These are phyloP conservation scores for Gyrodon lividus DNA, from an alignment of 768 basidiomycete species.

Conservation along the genomic window DNA sequence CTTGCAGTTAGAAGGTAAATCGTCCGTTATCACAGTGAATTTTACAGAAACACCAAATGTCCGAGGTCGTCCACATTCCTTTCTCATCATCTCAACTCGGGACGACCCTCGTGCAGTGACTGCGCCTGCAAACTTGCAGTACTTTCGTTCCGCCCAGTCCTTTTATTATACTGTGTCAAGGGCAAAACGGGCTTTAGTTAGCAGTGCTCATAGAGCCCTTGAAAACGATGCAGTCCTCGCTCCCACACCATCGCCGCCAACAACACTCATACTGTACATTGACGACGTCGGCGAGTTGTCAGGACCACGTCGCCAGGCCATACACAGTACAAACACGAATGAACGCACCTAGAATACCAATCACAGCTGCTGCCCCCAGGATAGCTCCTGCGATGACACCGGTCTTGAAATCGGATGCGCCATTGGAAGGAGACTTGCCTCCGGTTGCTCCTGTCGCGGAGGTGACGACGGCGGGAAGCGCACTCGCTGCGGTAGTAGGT, in stretches of 20 bases:
- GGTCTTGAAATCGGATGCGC: neutral
- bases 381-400: neutral
- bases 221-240: neutral
- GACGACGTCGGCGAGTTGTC: neutral
- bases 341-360: constrained; percentile 5
- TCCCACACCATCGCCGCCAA: neutral
- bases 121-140: neutral
- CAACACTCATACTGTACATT: neutral
- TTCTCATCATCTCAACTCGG: neutral
- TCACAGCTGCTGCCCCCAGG: neutral
- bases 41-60: neutral
- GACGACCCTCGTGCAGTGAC: neutral
- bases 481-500: constrained; percentile 42
- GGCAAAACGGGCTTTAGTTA: constrained; percentile 63
- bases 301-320: neutral
- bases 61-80: neutral
- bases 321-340: neutral
- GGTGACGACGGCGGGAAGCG: constrained; percentile 41
- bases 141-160: neutral
- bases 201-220: constrained; percentile 37
- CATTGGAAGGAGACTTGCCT: no score
- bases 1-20: neutral
- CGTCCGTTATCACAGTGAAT: neutral
- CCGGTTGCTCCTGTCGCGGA: constrained; percentile 13
- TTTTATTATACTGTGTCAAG: constrained; percentile 43